These are phyloP conservation scores for Populus hybrid DNA, from an alignment of 441 rosid genomes.

Conservation along the genomic window DNA sequence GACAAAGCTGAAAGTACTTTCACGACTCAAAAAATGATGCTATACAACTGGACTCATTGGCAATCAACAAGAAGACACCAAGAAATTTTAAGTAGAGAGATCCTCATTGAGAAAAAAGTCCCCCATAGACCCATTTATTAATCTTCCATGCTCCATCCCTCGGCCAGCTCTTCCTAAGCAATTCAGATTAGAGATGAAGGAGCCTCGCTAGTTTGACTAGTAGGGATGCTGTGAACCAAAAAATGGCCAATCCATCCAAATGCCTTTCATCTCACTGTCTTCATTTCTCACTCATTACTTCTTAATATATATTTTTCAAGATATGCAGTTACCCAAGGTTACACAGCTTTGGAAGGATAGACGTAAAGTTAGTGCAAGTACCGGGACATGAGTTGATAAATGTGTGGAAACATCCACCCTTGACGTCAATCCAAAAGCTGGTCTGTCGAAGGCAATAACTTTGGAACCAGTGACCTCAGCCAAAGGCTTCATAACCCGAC, in stretches of 20 bases:
- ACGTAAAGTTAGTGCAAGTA: neutral
- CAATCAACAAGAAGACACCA: neutral
- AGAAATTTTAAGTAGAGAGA: neutral
- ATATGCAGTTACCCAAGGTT: neutral
- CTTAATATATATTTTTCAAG: neutral
- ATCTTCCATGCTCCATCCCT: neutral
- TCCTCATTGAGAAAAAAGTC: neutral
- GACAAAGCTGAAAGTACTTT: neutral
- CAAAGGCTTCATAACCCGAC: slow-evolving; percentile 65
- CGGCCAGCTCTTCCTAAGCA: neutral
- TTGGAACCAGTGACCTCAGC: slow-evolving; percentile 56
- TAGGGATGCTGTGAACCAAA: neutral
- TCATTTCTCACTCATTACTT: neutral
- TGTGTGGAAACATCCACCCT: slow-evolving; percentile 5
- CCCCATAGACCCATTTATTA: neutral
- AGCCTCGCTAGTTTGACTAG: neutral
- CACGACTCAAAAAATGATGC: neutral
- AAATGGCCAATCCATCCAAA: neutral
- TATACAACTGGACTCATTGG: neutral
- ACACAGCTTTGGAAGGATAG: neutral
- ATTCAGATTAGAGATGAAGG: neutral
- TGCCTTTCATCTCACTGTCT: neutral
- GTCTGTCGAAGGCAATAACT: slow-evolving; percentile 88
- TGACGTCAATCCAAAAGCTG: slow-evolving; percentile 87
- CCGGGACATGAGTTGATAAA: slow-evolving; percentile 14